These are phyloP conservation scores for Fraxinus americana DNA, from an alignment of 257 asterid species.

Conservation along the genomic window DNA sequence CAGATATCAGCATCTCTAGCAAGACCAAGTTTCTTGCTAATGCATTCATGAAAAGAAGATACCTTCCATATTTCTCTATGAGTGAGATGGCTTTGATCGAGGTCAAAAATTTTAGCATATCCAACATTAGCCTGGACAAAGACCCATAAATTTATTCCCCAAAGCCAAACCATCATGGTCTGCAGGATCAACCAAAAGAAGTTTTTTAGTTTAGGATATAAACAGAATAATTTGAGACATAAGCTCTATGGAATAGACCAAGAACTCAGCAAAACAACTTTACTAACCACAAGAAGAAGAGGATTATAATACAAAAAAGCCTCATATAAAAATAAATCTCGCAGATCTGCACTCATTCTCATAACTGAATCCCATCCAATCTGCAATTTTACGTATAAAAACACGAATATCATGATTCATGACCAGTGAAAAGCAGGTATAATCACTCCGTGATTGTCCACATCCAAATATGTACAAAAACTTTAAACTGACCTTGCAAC, in stretches of 20 bases:
- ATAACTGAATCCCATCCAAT: slow-evolving; percentile 99
- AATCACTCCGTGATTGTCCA: not conserved
- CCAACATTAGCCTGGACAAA: slow-evolving; percentile 75
- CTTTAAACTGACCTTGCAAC: slow-evolving; percentile 81
- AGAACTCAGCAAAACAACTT: slow-evolving; percentile 21
- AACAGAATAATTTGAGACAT: slow-evolving; percentile 8
- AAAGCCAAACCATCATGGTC: slow-evolving; percentile 98
- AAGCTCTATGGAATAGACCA: slow-evolving; percentile 6
- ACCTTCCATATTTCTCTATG: slow-evolving; percentile 99
- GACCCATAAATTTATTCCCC: slow-evolving; percentile 97
- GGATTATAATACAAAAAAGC: slow-evolving; percentile 99
- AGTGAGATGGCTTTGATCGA: slow-evolving; percentile 88
- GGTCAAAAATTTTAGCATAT: slow-evolving; percentile 86
- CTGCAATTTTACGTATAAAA: slow-evolving; percentile 47
- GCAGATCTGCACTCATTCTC: slow-evolving; percentile 95
- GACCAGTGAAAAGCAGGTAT: slow-evolving; percentile 20
- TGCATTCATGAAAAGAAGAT: slow-evolving; percentile 10
- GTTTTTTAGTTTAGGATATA: slow-evolving; percentile 7
- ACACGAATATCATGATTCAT: slow-evolving; percentile 24
- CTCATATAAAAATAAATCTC: slow-evolving; percentile 91
- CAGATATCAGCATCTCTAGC: slow-evolving; percentile 9
- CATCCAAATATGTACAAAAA: not conserved
- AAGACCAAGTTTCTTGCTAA: slow-evolving; percentile 7
- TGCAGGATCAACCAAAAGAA: slow-evolving; percentile 42
- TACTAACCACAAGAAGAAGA: slow-evolving; percentile 93